Conservation (phyloP, 805 yeast genomes). For the Metschnikowia vanudenii region DNA sequence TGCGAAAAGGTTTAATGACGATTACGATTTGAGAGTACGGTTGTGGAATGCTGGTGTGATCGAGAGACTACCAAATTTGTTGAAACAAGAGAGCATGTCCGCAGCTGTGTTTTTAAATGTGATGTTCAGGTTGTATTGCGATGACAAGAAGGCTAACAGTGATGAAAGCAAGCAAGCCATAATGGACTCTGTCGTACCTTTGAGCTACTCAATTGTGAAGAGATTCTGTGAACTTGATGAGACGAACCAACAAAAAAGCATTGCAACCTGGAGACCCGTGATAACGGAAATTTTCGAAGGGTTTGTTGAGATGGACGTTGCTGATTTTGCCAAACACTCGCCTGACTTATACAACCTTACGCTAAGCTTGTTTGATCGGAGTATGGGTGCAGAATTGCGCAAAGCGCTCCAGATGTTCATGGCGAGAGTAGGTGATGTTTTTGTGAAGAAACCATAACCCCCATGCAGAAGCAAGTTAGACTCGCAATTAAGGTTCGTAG, state of each 20-base stretch:
- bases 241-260: conserved; percentile 72
- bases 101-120: conserved; percentile 83
- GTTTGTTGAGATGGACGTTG: conserved; percentile 69
- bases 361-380: conserved; percentile 58
- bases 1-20: conserved; percentile 84
- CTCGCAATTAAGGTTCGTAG: not conserved
- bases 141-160: conserved; percentile 49
- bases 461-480: not conserved
- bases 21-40: conserved; percentile 82
- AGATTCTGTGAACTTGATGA: conserved; percentile 75
- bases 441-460: conserved; percentile 17
- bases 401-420: conserved; percentile 59
- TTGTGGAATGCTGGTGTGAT: conserved; percentile 90
- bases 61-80: conserved; percentile 85
- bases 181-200: conserved; percentile 54
- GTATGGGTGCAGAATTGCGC: conserved; percentile 60
- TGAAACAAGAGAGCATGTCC: conserved; percentile 88
- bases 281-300: conserved; percentile 86
- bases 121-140: conserved; percentile 76
- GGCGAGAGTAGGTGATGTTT: conserved; percentile 47
- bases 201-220: conserved; percentile 68
- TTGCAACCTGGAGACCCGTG: conserved; percentile 88
- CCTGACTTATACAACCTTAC: conserved; percentile 61
- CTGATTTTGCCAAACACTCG: conserved; percentile 60
- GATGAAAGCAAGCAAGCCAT: conserved; percentile 48